A percentile compares a stretch with the other conserved stretches of the same genome.
Conservation (phyloP, 306 rosid genomes). For the Prunus dulcis region DNA sequence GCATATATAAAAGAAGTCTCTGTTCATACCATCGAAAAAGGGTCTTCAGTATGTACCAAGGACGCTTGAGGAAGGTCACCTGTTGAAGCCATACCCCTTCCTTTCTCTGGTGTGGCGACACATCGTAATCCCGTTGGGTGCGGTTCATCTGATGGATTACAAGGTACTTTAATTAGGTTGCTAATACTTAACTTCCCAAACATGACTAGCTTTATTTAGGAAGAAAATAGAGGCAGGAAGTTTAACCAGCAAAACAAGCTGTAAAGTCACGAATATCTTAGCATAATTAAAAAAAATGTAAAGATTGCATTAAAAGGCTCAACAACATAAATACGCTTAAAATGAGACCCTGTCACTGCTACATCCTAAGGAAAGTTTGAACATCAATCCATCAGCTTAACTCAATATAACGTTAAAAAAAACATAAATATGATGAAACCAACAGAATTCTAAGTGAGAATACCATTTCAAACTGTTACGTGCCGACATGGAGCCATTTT, state of each 20-base stretch:
- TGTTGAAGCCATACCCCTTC: conserved; percentile 60
- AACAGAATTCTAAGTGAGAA: background rate
- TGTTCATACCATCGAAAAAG: conserved; percentile 66
- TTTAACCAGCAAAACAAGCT: background rate
- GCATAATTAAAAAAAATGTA: background rate
- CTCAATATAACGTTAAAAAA: background rate
- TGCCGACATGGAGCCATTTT: background rate
- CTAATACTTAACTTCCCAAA: background rate
- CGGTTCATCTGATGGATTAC: conserved; percentile 44
- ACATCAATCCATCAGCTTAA: background rate
- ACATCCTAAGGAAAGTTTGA: background rate
- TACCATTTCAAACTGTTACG: background rate
- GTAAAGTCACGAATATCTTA: background rate
- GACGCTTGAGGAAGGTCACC: conserved; percentile 58
- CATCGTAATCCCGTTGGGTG: conserved; percentile 47
- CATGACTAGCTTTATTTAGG: background rate
- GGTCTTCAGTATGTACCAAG: conserved; percentile 75
- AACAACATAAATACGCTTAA: background rate
- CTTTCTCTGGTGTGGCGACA: conserved; percentile 55
- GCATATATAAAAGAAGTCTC: background rate
- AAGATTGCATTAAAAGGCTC: background rate
- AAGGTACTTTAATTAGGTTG: background rate
- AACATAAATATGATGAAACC: background rate
- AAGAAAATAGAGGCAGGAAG: background rate
- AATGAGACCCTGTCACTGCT: background rate